Evolutionary conservation across 2,329 filamentous ascomycete species (phyloP).

Genomic region (Microsporum canis): DNA sequence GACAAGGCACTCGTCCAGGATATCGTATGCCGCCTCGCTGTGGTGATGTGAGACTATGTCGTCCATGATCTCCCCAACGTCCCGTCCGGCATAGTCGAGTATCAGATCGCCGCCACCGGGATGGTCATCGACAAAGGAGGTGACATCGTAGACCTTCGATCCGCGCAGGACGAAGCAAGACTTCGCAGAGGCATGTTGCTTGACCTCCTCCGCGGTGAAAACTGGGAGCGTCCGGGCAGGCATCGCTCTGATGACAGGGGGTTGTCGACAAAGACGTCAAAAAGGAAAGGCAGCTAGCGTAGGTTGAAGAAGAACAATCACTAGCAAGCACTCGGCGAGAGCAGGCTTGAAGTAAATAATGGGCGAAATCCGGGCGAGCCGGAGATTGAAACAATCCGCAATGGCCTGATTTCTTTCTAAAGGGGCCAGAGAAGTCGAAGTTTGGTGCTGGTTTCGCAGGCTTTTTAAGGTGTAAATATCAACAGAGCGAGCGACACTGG

Average conservation of each 20-base stretch:
- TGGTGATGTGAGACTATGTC: constrained; percentile 76
- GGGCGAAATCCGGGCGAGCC: constrained; percentile 7
- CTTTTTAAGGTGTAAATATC: not conserved
- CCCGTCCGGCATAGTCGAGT: constrained; percentile 79
- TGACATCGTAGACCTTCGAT: constrained; percentile 87
- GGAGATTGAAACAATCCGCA: not conserved
- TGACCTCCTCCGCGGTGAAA: constrained; percentile 68
- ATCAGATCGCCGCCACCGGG: constrained; percentile 83
- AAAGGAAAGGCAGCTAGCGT: not conserved
- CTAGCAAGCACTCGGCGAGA: not conserved
- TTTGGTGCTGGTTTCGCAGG: not conserved
- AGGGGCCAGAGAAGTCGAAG: not conserved
- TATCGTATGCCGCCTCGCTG: constrained; percentile 88
- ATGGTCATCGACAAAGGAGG: constrained; percentile 78
- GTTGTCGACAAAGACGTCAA: not conserved
- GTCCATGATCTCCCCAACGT: constrained; percentile 69
- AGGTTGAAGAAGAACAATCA: not conserved
- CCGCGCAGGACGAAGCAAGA: constrained; percentile 92
- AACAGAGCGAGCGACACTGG: not conserved
- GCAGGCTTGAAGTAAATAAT: not conserved
- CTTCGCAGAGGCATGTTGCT: constrained; percentile 62
- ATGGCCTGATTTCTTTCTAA: constrained; percentile 4
- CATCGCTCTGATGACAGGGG: constrained; percentile 43
- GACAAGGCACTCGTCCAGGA: constrained; percentile 75
- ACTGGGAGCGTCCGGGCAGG: constrained; percentile 72